A percentile compares a stretch with the other conserved stretches of the same genome.
These are phyloP conservation scores for Dipteronia sinensis DNA, from an alignment of 345 rosid genomes.

Conservation along the genomic window DNA sequence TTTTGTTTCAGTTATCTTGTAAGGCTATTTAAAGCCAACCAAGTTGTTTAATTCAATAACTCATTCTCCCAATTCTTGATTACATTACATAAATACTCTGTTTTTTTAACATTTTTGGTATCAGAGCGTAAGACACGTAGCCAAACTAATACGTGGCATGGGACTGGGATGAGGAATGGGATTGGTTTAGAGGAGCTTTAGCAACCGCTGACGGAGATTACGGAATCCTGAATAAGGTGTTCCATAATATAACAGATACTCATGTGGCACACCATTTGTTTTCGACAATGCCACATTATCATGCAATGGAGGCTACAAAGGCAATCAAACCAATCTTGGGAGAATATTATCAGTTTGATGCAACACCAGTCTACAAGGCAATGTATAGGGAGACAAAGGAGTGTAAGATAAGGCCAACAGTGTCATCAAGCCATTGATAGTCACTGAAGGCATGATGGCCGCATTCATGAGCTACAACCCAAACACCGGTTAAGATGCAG, in stretches of 20 bases:
- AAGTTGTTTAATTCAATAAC: too few relatives aligned
- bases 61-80: too few relatives aligned
- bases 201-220: slow-evolving; percentile 87
- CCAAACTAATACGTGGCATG: too few relatives aligned
- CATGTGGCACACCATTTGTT: slow-evolving; percentile 88
- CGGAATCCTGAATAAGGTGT: slow-evolving; percentile 78
- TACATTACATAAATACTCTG: too few relatives aligned
- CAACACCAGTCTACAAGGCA: slow-evolving; percentile 65
- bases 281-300: slow-evolving; percentile 89
- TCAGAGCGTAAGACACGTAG: too few relatives aligned
- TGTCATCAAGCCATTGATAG: slow-evolving; percentile 84
- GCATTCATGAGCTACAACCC: slow-evolving; percentile 95
- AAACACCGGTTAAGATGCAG: slow-evolving; percentile 67
- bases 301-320: slow-evolving; percentile 89
- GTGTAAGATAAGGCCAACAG: slow-evolving; percentile 80
- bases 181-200: slow-evolving; percentile 86
- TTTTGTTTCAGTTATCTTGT: too few relatives aligned
- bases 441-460: slow-evolving; percentile 98
- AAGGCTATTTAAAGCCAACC: too few relatives aligned
- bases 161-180: too few relatives aligned
- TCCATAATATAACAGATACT: slow-evolving; percentile 87
- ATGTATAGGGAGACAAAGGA: slow-evolving; percentile 93
- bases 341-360: slow-evolving; percentile 78
- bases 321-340: slow-evolving; percentile 83
- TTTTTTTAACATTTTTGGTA: too few relatives aligned